Conservation (phyloP, 192 early-diverging fungal species). For the Rhizoclosmatium sp. region DNA sequence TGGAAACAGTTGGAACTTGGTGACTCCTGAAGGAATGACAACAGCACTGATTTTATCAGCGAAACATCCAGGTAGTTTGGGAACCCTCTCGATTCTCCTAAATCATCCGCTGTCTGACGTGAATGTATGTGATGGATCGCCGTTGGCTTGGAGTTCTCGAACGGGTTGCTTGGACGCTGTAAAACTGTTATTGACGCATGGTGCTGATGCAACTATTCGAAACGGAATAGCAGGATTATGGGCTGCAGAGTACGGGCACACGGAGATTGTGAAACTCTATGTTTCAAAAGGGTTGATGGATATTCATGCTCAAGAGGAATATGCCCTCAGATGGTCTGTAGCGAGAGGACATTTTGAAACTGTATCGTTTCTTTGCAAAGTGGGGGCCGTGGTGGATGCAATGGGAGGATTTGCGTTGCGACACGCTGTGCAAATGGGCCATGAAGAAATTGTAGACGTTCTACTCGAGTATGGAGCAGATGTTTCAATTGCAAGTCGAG, state of each 20-base stretch:
- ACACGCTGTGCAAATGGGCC: slow-evolving; percentile 31
- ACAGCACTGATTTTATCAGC: slow-evolving; percentile 23
- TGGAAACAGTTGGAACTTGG: background rate
- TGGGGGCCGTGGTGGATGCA: slow-evolving; percentile 29
- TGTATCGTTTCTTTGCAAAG: slow-evolving; percentile 21
- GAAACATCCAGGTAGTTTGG: slow-evolving; percentile 16
- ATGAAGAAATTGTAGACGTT: slow-evolving; percentile 24
- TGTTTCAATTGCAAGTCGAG: background rate
- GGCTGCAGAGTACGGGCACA: slow-evolving; percentile 32
- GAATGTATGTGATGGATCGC: slow-evolving; percentile 24
- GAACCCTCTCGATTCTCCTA: slow-evolving; percentile 11
- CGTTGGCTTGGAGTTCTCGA: slow-evolving; percentile 23
- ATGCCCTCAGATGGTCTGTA: slow-evolving; percentile 31
- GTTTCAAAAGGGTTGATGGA: slow-evolving; percentile 23
- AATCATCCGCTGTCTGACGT: slow-evolving; percentile 21
- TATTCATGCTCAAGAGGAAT: slow-evolving; percentile 37
- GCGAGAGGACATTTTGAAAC: slow-evolving; percentile 34
- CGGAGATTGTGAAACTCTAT: slow-evolving; percentile 6
- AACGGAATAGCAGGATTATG: slow-evolving; percentile 16
- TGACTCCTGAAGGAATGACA: slow-evolving; percentile 17
- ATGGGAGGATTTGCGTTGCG: slow-evolving; percentile 35
- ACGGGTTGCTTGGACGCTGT: slow-evolving; percentile 18
- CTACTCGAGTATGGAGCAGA: slow-evolving; percentile 16
- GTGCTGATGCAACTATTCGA: slow-evolving; percentile 8
- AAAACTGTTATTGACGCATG: slow-evolving; percentile 13